Base-by-base conservation (phyloP, 2,329 filamentous ascomycete genomes). In the Basipetospora sp. region DNA sequence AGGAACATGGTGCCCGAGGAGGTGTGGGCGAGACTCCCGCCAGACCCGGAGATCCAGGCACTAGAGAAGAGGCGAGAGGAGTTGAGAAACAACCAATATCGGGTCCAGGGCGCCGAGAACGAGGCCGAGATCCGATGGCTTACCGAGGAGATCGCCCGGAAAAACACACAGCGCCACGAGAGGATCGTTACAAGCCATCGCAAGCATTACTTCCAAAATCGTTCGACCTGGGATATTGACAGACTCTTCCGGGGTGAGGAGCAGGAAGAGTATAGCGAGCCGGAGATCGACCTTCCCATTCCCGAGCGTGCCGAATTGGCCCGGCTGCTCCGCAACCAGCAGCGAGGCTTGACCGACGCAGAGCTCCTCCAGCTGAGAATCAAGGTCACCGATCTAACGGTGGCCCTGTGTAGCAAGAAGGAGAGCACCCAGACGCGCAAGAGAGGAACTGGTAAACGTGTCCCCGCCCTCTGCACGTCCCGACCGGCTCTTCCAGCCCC, bases 1-100 rank as follows among this genome's bases (percentile, higher is more conserved):
- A 38, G 35, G 33, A 46, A 56, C 35, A 54, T 55, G 42, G 51
- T 55, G 8, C 51, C 48, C 15, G 31, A 51, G 8, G 42, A 54
- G 39, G 47, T 54, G 31, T 54, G 39, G 48, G 46, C 40, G 14
- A 43, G 44, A 22, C 28, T 52, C 15, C 39, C 38, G 10, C 43
- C 41, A 15, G 47, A 55, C 42, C 49, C 45, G 22, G 42, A 53
- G 41, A 52, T 54, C 39, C 27, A 43, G 8, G 33, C 41, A 20
- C 41, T 52, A 16, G 41, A 54, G 38, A 32, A 42, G 33, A 15
- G 39, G 41, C 40, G 43, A 36, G 44, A 18, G 34, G 8, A 37
- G 20, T 46, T 54, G 11, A 54, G 53, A 41, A 27, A 42, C n/a
- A 46, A 51, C 16, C 35, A 43, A 14, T 52, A 52, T 35, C 38